Base-by-base conservation (phyloP, 2,329 filamentous ascomycete genomes). In the Aaosphaeria arxii region DNA sequence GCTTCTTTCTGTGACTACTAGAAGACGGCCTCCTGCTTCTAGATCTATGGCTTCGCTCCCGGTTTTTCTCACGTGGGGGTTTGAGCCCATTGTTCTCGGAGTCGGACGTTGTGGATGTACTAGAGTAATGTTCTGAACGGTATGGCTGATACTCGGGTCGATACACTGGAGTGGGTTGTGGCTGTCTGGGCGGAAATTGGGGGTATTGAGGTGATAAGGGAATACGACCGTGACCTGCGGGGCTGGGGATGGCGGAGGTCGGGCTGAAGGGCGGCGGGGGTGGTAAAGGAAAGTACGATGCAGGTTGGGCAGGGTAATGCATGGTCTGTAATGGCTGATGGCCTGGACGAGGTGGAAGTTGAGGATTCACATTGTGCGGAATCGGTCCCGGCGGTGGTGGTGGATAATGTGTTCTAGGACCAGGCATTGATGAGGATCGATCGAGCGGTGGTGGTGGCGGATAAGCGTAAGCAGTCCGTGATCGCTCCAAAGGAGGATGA, bases 391-490 rank as follows among this genome's bases (percentile, higher is more conserved):
- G 33, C 9, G 33, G 7, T 36, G 33, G n/a, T 9, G 33, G 33
- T 36, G 33, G 33, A n/a, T n/a, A 36, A 36, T 9, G 9, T 36
- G n/a, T 36, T 36, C n/a, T 24, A 24, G 17, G 17, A 32, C 57
- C 58, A 9, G 63, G 62, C 49, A 59, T 59, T 0, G 64, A 67
- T 7, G 49, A 29, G 2, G 64, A 58, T 33, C 61, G 63, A 43
- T 64, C 61, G 6, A 32, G 41, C 24, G 29, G 41, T 30, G 30
- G 41, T 9, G 41, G 30, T 17, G 48, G 50, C 6, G 55, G 50
- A 9, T 53, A 51, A 6, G 52, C 46, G 42, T 56, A 49, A 1
- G 61, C 47, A 35, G 54, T 64, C 6, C 54, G 52, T 5, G 61
- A 51, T n/a, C 58, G 50, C 11, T 61, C 59, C 11, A 63, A 49